Conservation (phyloP, 306 rosid species). For the Crataegus laevigata region DNA sequence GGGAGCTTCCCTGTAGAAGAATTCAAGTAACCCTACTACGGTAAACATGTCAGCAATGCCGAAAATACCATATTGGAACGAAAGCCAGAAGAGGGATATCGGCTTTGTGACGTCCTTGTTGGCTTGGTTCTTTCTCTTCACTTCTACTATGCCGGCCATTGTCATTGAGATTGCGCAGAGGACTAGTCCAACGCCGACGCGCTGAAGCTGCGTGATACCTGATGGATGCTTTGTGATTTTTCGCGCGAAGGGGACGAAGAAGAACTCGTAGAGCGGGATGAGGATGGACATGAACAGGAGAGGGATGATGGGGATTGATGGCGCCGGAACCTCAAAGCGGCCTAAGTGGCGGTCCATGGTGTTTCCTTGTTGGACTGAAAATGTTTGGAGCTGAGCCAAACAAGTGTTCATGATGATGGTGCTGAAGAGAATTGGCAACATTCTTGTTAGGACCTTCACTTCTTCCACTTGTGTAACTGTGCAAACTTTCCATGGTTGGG, state of each 20-base stretch:
- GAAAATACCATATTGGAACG: constrained; percentile 67
- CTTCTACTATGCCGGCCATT: constrained; percentile 58
- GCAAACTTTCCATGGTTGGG: constrained; percentile 58
- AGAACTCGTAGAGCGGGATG: constrained; percentile 56
- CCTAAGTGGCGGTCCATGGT: constrained; percentile 53
- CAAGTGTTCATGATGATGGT: constrained; percentile 86
- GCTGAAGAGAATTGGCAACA: constrained; percentile 70
- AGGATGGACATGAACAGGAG: constrained; percentile 50
- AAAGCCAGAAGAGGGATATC: constrained; percentile 66
- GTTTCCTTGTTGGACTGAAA: constrained; percentile 71
- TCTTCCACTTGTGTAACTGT: constrained; percentile 84
- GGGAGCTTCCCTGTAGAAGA: constrained; percentile 73
- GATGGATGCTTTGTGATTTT: constrained; percentile 65
- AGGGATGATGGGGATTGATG: constrained; percentile 75
- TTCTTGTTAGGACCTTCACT: constrained; percentile 70
- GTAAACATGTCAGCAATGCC: constrained; percentile 94
- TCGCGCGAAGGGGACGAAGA: constrained; percentile 69
- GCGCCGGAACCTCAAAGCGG: constrained; percentile 47
- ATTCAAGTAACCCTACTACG: constrained; percentile 64
- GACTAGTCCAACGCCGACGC: constrained; percentile 74
- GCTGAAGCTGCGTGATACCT: constrained; percentile 76
- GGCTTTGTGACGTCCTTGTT: constrained; percentile 29
- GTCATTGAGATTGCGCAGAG: constrained; percentile 67
- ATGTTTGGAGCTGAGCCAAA: constrained; percentile 85
- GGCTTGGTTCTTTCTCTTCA: constrained; percentile 50